Base-by-base conservation (phyloP, 805 yeast species). In the Metschnikowia amazonensis region DNA sequence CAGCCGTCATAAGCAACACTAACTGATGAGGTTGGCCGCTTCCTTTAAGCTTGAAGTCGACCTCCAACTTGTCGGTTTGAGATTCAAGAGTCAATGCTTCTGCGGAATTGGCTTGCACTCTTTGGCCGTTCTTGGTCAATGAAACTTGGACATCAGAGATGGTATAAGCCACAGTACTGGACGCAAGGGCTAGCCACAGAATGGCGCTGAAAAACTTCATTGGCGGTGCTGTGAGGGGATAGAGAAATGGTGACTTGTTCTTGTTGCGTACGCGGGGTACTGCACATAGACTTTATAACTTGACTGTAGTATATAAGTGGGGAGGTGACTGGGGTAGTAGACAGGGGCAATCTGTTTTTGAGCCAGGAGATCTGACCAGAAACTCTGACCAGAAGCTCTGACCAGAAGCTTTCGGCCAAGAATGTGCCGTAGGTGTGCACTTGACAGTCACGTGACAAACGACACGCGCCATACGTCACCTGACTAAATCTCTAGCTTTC, bases 11-110 rank as follows among this genome's bases (percentile, higher is more conserved):
- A 7, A 64, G 51, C 20, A 68, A 45, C 28, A 68, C 53, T 25
- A 65, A 43, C 47, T 72, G 75, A 43, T 66, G 70, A 1, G 76
- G 75, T 36, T 53, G 60, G 14, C 32, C 46, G 4, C 53, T 48
- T 14, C 56, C 64, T 6, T 51, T 50, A 33, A 68, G 47, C 16
- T 53, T 49, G 37, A 70, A 56, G 31, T 54, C 52, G 33, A 71
- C 42, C 13, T 62, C 64, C 20, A 71, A 47, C 36, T 49, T 56
- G 45, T 69, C 74, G 46, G 60, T 64, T 23, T 65, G 58, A 4
- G 62, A 48, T n/a, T 62, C 65, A 41, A 70, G 43, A 3, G 56
- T 35, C 28, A 69, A 53, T 44, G 56, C 62, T 42, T 63, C 63
- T 32, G 66, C 4, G 24, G 24, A 5, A 21, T 21, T 36, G 42